Evolutionary conservation across 2,329 filamentous ascomycete species (phyloP), one percentile per base, ranked within the genome.

Genomic region (Xylariaceae sp.): DNA sequence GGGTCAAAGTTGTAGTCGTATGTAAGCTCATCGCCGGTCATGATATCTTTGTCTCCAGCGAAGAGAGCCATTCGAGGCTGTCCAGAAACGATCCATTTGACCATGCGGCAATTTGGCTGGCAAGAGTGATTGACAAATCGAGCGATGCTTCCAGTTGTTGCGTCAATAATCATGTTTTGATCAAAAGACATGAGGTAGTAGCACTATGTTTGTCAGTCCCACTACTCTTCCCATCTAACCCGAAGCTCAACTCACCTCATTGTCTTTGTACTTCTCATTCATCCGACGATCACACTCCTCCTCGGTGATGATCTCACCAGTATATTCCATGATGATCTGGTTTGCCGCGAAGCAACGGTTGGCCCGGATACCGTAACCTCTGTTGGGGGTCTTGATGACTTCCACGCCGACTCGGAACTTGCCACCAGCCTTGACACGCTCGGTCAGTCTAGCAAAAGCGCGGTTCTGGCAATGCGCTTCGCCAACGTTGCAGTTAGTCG

Each of bases 131-230:
- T 99, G 67, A 99, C 91, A 68, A 99, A 99, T 48, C 94, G 87
- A 62, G 94, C 92, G 69, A 97, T 95, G 58, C 89, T 95, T 62
- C 94, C 94, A 48, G 89, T 90, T 27, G 91, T 96, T 32, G 92
- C 94, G 72, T 99, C 94, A 57, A 99, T 95, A 62, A 97, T 95
- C 84, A 97, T 94, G 69, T 95, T 94, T 68, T 96, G 90, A 65
- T 97, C 91, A 66, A 97, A 96, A 48, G 90, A 90, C 94, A 99
- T 99, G 44, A 99, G 76, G 68, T 99, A 99, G 70, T 96, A 97
- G 70, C 90, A 96, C 89, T 96, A 59, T 22, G 41, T 17, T 30
- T 15, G 47, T 51, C 40, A 58, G 56, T 53, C 40, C 45, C 17
- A 6, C 38, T 3, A 32, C 15, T 18, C 4, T 18, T 46, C 17